Base-by-base conservation (phyloP, 2,329 filamentous ascomycete genomes). In the Intubia oerlemansii region DNA sequence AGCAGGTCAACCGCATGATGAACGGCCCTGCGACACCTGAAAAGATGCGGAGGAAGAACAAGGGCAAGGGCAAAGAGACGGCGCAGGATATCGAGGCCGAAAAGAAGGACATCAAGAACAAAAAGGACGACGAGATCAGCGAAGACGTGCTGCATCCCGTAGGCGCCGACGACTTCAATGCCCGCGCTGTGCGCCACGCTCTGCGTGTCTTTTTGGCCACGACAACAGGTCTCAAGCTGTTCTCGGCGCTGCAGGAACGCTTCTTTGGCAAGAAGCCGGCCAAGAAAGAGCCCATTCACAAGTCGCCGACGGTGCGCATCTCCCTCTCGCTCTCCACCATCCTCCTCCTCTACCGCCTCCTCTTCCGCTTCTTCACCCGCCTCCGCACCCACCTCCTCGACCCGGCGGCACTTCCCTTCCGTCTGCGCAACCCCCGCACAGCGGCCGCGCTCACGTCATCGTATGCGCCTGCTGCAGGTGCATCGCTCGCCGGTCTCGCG, bases 391-490 rank as follows among this genome's bases (percentile, higher is more conserved):
- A 81, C 37, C 59, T 98, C 4, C 67, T 90, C 24, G 72, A 76
- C 20, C 66, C 79, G n/a, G 66, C 79, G 32, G 81, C 84, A 2
- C 63, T 66, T 31, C 74, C 79, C 0, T 93, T 95, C 50, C 66
- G 82, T 10, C 57, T 62, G 32, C 74, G 85, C 30, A 93, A 95
- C 42, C 84, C 84, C 1, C 66, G 66, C 12, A 66, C 82, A 10
- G 64, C 78, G 1, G 59, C 58, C 13, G 67, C 77, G 0, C 58
- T 98, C 32, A 92, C 82, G 0, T 91, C 81, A 2, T 62, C 65
- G 8, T 76, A 82, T 45, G 78, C 85, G 1, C 85, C 85, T 1
- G 82, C 84, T 2, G 62, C 93, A n/a, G 88, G 85, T 9, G 84
- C 85, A 5, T 82, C 79, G 41, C 50, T 93, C 27, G 81, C 85